These are phyloP conservation scores for Ophioceras dolichostomum DNA, from an alignment of 2,329 filamentous ascomycete genomes.

Conservation along the genomic window DNA sequence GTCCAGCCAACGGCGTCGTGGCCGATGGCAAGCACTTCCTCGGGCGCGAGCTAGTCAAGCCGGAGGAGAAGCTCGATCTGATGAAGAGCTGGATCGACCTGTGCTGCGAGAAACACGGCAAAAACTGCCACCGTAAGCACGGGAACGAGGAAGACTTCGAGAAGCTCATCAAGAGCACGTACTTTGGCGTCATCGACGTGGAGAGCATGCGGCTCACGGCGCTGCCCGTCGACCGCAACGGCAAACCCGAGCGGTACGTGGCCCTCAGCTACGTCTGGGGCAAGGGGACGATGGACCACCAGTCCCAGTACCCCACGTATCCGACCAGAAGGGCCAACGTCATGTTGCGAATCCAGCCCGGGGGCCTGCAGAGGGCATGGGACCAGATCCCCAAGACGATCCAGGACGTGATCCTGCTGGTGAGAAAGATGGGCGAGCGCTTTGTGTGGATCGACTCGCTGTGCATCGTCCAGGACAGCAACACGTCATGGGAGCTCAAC, in stretches of 20 bases:
- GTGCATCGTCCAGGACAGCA: conserved; percentile 12
- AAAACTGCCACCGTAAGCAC: background rate
- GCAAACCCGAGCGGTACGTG: conserved; percentile 2
- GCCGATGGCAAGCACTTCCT: background rate
- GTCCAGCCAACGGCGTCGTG: no score
- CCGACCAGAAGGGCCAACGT: conserved; percentile 1
- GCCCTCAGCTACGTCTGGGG: conserved; percentile 10
- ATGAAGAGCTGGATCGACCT: conserved; percentile 2
- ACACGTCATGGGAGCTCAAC: conserved; percentile 15
- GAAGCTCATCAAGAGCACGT: background rate
- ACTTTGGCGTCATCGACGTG: conserved; percentile 4
- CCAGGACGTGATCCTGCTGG: conserved; percentile 6
- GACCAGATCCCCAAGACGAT: conserved; percentile 5
- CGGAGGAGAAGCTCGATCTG: background rate
- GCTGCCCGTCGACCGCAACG: background rate
- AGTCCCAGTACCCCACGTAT: no score
- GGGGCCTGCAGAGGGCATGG: conserved; percentile 2
- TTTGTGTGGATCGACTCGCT: conserved; percentile 15
- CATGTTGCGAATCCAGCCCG: background rate
- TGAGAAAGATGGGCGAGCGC: conserved; percentile 2
- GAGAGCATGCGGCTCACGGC: conserved; percentile 2
- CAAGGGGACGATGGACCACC: no score
- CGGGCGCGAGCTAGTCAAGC: background rate
- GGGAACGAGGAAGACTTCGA: background rate
- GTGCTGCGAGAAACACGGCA: background rate